These are phyloP conservation scores for Pseudodiploospora longispora DNA, from an alignment of 2,329 filamentous ascomycete genomes.

Conservation along the genomic window DNA sequence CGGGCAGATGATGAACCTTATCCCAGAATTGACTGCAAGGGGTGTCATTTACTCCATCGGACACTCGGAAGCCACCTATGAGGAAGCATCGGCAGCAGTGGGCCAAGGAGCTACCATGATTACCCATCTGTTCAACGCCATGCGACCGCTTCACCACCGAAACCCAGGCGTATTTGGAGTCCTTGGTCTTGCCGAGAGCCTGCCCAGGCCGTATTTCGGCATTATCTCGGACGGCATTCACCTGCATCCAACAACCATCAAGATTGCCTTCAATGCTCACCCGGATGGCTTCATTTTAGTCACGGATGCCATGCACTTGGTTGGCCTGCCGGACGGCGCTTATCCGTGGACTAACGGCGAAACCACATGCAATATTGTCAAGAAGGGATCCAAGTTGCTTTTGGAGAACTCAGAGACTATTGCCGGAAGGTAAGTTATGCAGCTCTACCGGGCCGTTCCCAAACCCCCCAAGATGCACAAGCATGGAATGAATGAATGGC, in stretches of 20 bases:
- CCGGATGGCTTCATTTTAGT: conserved; percentile 80
- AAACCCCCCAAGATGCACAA: too few species aligned
- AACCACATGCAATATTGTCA: conserved; percentile 51
- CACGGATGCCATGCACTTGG: conserved; percentile 85
- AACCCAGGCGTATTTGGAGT: conserved; percentile 88
- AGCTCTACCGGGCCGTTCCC: neutral
- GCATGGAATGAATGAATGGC: neutral
- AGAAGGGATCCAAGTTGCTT: conserved; percentile 63
- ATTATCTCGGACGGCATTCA: conserved; percentile 89
- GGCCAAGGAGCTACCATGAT: conserved; percentile 78
- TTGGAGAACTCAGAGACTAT: conserved; percentile 73
- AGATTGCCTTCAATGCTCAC: conserved; percentile 82
- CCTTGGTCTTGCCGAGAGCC: conserved; percentile 56
- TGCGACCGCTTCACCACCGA: conserved; percentile 82
- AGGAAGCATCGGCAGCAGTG: conserved; percentile 66
- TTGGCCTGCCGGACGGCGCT: conserved; percentile 72
- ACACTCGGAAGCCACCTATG: conserved; percentile 81
- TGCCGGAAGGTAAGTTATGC: conserved; percentile 56
- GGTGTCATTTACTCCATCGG: conserved; percentile 75
- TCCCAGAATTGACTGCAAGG: conserved; percentile 54
- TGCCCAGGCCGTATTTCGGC: conserved; percentile 68
- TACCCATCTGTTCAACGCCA: conserved; percentile 90
- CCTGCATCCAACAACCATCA: conserved; percentile 78
- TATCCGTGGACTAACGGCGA: conserved; percentile 80
- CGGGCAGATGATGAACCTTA: conserved; percentile 60